phyloP scores from a whole-genome alignment of 768 basidiomycete genomes.

The Hericium rajendrae region DNA sequence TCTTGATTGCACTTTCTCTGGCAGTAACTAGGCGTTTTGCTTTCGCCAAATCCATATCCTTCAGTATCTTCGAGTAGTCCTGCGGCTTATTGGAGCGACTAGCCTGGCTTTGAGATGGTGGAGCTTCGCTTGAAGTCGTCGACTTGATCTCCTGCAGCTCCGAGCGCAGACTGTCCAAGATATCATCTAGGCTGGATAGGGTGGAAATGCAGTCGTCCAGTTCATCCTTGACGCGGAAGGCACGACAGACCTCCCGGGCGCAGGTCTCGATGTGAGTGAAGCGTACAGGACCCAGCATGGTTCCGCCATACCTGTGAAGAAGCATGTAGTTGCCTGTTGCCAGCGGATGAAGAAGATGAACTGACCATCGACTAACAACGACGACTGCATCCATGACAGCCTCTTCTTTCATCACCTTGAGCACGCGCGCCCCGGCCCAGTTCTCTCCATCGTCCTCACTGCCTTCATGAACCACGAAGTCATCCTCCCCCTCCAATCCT shows the following conservation, averaged over 20 bases:
- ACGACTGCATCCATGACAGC: slow-evolving; percentile 72
- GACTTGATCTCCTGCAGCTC: slow-evolving; percentile 29
- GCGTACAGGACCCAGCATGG: slow-evolving; percentile 61
- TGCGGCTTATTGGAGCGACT: not conserved
- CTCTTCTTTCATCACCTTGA: slow-evolving; percentile 60
- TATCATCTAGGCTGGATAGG: slow-evolving; percentile 50
- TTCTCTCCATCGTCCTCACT: slow-evolving; percentile 73
- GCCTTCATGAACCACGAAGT: slow-evolving; percentile 59
- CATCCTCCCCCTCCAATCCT: slow-evolving; percentile 63
- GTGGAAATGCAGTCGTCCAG: slow-evolving; percentile 50
- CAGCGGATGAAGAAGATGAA: slow-evolving; percentile 5
- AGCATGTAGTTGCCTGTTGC: not conserved
- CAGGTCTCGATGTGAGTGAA: slow-evolving; percentile 76
- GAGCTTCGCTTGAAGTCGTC: not conserved
- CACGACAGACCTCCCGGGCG: slow-evolving; percentile 60
- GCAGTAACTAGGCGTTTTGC: slow-evolving; percentile 60
- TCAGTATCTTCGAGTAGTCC: slow-evolving; percentile 38
- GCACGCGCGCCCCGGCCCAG: slow-evolving; percentile 53
- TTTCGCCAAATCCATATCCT: slow-evolving; percentile 45
- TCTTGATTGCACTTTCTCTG: slow-evolving; percentile 57
- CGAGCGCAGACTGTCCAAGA: slow-evolving; percentile 45
- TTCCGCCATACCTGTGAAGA: slow-evolving; percentile 64
- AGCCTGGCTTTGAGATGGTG: not conserved
- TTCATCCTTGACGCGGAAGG: slow-evolving; percentile 60
- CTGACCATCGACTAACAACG: slow-evolving; percentile 70